Conservation (phyloP, 2,329 filamentous ascomycete species). For the Ascochyta koolunga region DNA sequence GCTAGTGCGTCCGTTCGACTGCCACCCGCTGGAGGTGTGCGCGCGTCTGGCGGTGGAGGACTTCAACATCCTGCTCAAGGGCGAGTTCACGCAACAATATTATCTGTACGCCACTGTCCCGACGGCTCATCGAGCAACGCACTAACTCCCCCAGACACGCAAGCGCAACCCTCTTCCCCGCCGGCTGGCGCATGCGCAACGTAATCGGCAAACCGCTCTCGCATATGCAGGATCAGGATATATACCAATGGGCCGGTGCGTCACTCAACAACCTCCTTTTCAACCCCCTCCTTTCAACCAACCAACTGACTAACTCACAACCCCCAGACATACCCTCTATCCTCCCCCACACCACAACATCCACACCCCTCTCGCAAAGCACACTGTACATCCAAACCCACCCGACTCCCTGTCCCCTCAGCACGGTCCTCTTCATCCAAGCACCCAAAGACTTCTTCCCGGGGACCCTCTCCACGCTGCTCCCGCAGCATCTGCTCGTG, state of each 20-base stretch:
- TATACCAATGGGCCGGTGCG: conserved; percentile 58
- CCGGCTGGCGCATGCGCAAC: conserved; percentile 58
- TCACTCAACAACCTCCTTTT: conserved; percentile 25
- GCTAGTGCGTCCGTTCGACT: conserved; percentile 43
- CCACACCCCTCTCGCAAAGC: conserved; percentile 56
- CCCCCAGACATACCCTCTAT: conserved; percentile 25
- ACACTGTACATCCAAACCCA: conserved; percentile 60
- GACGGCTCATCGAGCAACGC: background rate
- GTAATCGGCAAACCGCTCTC: conserved; percentile 58
- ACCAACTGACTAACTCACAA: conserved; percentile 12
- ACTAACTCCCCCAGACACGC: conserved; percentile 47
- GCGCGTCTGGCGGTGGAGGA: conserved; percentile 60
- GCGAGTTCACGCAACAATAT: conserved; percentile 54
- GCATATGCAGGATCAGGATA: conserved; percentile 52
- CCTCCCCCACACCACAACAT: conserved; percentile 33
- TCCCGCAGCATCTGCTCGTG: conserved; percentile 51
- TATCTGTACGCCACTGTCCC: conserved; percentile 48
- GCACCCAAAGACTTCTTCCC: conserved; percentile 47
- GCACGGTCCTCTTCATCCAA: conserved; percentile 54
- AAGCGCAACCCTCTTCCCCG: conserved; percentile 60
- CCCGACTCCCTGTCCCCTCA: conserved; percentile 45
- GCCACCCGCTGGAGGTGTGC: conserved; percentile 57
- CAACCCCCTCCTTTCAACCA: conserved; percentile 26
- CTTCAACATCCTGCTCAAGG: conserved; percentile 56
- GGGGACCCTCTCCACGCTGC: conserved; percentile 32